Evolutionary conservation across 2,329 filamentous ascomycete genomes (phyloP), one percentile per base, ranked within the genome.

Genomic region (Rhinocladiella similis): DNA sequence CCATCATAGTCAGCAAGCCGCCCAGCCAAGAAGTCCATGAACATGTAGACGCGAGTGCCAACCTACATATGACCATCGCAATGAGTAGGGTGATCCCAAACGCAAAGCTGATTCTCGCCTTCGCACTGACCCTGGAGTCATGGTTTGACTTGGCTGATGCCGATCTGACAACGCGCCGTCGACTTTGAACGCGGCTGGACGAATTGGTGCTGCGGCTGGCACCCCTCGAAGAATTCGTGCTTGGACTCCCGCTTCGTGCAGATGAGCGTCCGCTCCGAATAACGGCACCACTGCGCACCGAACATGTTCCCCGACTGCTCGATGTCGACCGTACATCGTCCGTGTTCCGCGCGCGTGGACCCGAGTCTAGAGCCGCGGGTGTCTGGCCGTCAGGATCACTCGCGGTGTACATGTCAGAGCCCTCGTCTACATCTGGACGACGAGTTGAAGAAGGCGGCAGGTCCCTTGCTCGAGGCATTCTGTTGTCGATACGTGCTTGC

Each of bases 51-150:
- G n/a, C 20, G 45, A 50, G 25, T 53, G 46, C 38, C 14, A 29
- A 79, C 86, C 75, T 80, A 91, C 88, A 92, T 35, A 88, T 77
- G 50, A 81, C 73, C 41, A 90, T 68, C 46, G 88, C 76, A 27
- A 80, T 67, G 4, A 81, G 68, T 9, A 90, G 70, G 54, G 90
- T 83, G 5, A 81, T 59, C 1, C 86, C 88, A 5, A 88, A 88
- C 5, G 89, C 79, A 20, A 88, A 77, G 66, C 83, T 86, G 29
- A 80, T 79, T 53, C 87, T 66, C 47, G 65, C 57, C 45, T 68
- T 68, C 42, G 59, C 39, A 39, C 47, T 53, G 18, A 62, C 53
- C 27, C 41, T 33, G 14, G 51, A 49, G 25, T 60, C 53, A 12
- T 79, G 57, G 83, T 75, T 50, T 75, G 77, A 47, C 72, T 41